Evolutionary conservation across 2,329 filamentous ascomycete species (phyloP).

Genomic region (Amylocarpus encephaloides): DNA sequence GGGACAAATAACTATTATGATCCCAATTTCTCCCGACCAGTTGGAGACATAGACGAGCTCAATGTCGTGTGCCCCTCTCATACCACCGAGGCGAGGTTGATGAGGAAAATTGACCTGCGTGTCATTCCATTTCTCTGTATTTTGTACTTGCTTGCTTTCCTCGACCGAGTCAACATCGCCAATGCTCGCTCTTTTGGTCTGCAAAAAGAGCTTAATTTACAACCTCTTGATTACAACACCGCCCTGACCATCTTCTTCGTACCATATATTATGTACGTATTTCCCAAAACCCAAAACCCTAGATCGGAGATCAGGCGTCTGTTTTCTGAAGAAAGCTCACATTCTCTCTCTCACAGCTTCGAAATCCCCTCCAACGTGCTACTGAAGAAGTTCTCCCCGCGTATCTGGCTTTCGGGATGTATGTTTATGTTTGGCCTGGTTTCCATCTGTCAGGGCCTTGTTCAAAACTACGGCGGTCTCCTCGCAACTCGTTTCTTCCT

Average conservation of each 20-base stretch:
- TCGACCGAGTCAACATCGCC: constrained; percentile 71
- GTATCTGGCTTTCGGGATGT: constrained; percentile 69
- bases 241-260: constrained; percentile 77
- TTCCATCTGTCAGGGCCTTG: constrained; percentile 31
- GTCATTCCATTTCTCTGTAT: constrained; percentile 68
- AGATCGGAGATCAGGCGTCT: no score
- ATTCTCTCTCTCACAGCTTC: constrained; percentile 31
- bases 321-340: no score
- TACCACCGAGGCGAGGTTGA: constrained; percentile 51
- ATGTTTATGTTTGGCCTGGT: constrained; percentile 60
- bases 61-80: constrained; percentile 29
- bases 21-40: constrained; percentile 14
- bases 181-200: constrained; percentile 67
- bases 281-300: no score
- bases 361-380: constrained; percentile 71
- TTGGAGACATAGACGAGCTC: constrained; percentile 22
- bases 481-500: constrained; percentile 81
- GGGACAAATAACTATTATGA: constrained; percentile 22
- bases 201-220: constrained; percentile 54
- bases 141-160: constrained; percentile 64
- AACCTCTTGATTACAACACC: constrained; percentile 61
- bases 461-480: constrained; percentile 67
- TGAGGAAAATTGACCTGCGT: constrained; percentile 64
- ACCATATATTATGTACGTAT: constrained; percentile 54
- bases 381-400: constrained; percentile 60